Base-by-base conservation (phyloP, 805 yeast species). In the Kuraishia piskuri region DNA sequence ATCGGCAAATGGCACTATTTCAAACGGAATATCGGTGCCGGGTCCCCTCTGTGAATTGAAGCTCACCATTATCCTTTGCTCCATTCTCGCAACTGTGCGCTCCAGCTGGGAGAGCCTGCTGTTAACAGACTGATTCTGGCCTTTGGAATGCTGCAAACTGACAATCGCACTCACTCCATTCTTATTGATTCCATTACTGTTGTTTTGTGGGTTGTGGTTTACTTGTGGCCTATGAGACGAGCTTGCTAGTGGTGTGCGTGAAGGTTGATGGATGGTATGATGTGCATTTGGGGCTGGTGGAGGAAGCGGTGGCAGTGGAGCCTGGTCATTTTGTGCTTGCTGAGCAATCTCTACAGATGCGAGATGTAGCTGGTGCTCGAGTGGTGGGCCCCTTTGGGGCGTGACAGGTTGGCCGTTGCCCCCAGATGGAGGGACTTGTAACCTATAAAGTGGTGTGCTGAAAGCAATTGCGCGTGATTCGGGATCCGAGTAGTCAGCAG, bases 1-100 rank as follows among this genome's bases (percentile, higher is more conserved):
- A 37, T 57, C 58, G 14, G 57, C 54, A 46, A 57, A 65, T 2
- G 68, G 66, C 5, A 66, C 58, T 3, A 61, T 46, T 44, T 65
- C 70, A 57, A 56, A 68, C 23, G 59, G 60, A n/a, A 53, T 52
- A 36, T 66, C 69, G 21, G 65, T 22, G 2, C 71, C 71, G 12
- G 64, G 53, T 1, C 69, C 71, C 23, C 69, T 54, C n/a, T 55
- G 44, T 26, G 56, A 54, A 52, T 68, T 68, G 20, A 57, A 26
- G 3, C 59, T 55, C 20, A 62, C 56, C 5, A 64, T 61, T 19
- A 65, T 53, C 21, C 64, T 58, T 50, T 66, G 70, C 52, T 68
- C 68, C 14, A 66, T 56, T 19, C 61, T 25, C 9, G 63, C 57
- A 4, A 60, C 49, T 1, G 61, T 55, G 20, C 58, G 54, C 25